Conservation (phyloP, 169 alveolate species). For the Plasmodium coatneyi region DNA sequence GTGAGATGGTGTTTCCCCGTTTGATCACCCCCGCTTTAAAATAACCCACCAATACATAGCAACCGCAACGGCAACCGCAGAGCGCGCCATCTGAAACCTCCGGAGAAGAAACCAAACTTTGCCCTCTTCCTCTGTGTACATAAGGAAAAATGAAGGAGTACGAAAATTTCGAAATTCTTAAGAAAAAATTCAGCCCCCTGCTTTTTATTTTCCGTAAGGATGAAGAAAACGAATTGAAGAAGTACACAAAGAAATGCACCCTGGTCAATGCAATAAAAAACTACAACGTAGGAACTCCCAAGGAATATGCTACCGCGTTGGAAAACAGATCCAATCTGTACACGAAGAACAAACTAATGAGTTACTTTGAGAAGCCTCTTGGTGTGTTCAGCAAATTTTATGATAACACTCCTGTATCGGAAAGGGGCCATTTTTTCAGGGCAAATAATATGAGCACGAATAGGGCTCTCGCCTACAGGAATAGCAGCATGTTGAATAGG, state of each 20-base stretch:
- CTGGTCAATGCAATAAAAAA: slow-evolving; percentile 15
- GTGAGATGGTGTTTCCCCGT: neutral
- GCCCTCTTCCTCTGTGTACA: neutral
- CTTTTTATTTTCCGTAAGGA: slow-evolving; percentile 54
- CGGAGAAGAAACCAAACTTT: neutral
- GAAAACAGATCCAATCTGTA: slow-evolving; percentile 8
- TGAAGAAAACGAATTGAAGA: slow-evolving; percentile 58
- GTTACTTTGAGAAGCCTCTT: slow-evolving; percentile 31
- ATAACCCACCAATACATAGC: neutral
- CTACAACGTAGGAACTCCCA: neutral
- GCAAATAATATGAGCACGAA: neutral
- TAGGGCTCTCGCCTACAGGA: neutral
- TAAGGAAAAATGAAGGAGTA: slow-evolving; percentile 37
- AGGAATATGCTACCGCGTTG: neutral
- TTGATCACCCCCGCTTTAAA: neutral
- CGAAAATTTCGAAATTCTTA: slow-evolving; percentile 42
- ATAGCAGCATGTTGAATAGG: slow-evolving; percentile 9
- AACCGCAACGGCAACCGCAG: neutral
- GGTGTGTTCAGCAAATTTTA: slow-evolving; percentile 30
- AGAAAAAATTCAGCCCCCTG: slow-evolving; percentile 48
- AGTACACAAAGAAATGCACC: slow-evolving; percentile 10
- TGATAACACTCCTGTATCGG: neutral
- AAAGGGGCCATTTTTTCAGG: slow-evolving; percentile 9
- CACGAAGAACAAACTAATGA: slow-evolving; percentile 12
- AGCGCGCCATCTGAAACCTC: neutral